Conservation (phyloP, 1,139 yeast species). For the Nadsonia commutata region DNA sequence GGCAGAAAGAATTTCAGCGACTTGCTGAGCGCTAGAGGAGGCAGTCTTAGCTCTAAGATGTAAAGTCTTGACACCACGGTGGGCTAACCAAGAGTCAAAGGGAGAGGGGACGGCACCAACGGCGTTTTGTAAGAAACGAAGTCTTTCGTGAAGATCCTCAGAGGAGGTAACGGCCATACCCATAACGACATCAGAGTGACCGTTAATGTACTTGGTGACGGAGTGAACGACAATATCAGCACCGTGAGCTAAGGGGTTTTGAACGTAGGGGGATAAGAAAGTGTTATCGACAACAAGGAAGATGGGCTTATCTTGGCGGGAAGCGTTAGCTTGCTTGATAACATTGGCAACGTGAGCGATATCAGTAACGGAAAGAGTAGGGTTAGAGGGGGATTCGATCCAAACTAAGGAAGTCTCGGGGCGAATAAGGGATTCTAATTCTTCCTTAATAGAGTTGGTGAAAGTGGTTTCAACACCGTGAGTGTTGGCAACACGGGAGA, state of each 20-base stretch:
- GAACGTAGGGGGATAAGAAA: conserved; percentile 82
- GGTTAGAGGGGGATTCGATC: conserved; percentile 86
- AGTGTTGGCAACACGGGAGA: conserved; percentile 70
- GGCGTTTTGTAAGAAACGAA: conserved; percentile 74
- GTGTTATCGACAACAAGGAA: conserved; percentile 82
- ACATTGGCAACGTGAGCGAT: conserved; percentile 44
- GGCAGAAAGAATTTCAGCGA: conserved; percentile 50
- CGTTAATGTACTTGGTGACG: conserved; percentile 82
- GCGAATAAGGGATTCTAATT: conserved; percentile 40
- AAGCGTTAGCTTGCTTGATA: conserved; percentile 32
- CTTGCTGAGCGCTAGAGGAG: conserved; percentile 46
- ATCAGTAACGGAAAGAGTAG: conserved; percentile 66
- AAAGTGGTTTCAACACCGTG: conserved; percentile 65
- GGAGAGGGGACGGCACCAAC: conserved; percentile 84
- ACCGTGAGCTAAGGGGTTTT: conserved; percentile 71
- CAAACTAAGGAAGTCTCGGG: conserved; percentile 62
- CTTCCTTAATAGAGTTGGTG: conserved; percentile 48
- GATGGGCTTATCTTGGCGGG: conserved; percentile 31
- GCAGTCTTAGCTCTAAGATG: conserved; percentile 70
- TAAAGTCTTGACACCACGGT: conserved; percentile 80
- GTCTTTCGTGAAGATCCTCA: conserved; percentile 44
- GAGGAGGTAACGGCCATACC: conserved; percentile 68
- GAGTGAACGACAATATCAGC: conserved; percentile 84
- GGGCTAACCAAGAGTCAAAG: conserved; percentile 86
- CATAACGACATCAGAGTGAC: conserved; percentile 85